phyloP scores from a whole-genome alignment of 805 yeast species.

The Kazachstania psychrophila region DNA sequence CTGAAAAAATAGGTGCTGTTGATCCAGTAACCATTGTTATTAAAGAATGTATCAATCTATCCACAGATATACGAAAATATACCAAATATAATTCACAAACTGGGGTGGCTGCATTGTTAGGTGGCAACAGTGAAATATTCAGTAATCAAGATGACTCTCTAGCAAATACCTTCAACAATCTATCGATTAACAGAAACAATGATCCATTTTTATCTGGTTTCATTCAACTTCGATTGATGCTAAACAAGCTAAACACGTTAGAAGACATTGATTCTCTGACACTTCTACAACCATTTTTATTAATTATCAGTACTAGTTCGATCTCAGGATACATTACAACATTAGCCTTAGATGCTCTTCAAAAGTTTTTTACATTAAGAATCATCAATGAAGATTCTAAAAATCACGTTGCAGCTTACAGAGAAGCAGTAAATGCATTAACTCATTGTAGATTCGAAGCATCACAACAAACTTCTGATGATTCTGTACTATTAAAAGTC shows the following conservation, averaged over 20 bases:
- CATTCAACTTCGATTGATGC: constrained; percentile 63
- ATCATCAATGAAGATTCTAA: constrained; percentile 49
- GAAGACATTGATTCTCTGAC: constrained; percentile 59
- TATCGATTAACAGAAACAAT: constrained; percentile 23
- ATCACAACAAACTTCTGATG: constrained; percentile 85
- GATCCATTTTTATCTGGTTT: constrained; percentile 71
- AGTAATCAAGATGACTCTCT: constrained; percentile 36
- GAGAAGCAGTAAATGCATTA: constrained; percentile 44
- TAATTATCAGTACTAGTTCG: constrained; percentile 72
- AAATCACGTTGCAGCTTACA: constrained; percentile 51
- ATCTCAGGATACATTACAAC: constrained; percentile 83
- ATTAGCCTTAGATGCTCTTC: constrained; percentile 64
- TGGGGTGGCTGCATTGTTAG: constrained; percentile 78
- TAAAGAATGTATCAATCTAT: constrained; percentile 77
- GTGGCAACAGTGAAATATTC: constrained; percentile 50
- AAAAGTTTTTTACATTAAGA: constrained; percentile 61
- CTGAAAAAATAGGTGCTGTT: constrained; percentile 32
- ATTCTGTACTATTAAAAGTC: constrained; percentile 78
- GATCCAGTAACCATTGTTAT: constrained; percentile 77
- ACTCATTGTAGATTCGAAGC: constrained; percentile 96
- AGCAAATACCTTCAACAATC: constrained; percentile 29
- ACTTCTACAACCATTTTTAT: constrained; percentile 75
- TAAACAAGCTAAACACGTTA: constrained; percentile 46
- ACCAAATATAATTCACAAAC: constrained; percentile 55
- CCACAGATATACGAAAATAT: constrained; percentile 83